Conservation (phyloP, 2,329 filamentous ascomycete species). For the Apiospora marii region DNA sequence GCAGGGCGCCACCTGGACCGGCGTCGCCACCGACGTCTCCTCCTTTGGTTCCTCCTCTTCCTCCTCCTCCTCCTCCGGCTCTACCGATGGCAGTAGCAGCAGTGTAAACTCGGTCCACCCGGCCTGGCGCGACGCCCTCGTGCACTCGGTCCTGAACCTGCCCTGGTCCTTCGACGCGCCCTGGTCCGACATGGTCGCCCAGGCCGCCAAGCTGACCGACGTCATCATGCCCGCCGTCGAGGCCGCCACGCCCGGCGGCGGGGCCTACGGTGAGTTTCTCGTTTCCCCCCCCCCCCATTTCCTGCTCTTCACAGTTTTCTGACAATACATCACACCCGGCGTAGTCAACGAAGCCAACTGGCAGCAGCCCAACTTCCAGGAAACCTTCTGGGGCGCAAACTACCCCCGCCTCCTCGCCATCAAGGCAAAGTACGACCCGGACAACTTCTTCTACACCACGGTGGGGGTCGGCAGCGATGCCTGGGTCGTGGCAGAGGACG, state of each 20-base stretch:
- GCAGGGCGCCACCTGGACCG: constrained; percentile 41
- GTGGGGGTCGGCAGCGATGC: not conserved
- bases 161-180: constrained; percentile 33
- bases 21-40: constrained; percentile 41
- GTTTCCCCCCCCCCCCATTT: too few relatives aligned
- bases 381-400: constrained; percentile 35
- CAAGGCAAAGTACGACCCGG: constrained; percentile 17
- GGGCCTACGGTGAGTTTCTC: constrained; percentile 36
- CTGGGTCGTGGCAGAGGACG: too few relatives aligned
- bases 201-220: constrained; percentile 41
- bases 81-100: not conserved
- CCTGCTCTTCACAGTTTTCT: too few relatives aligned
- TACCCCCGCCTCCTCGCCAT: constrained; percentile 8
- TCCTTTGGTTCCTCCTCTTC: constrained; percentile 26
- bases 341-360: too few relatives aligned
- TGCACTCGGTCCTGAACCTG: constrained; percentile 31
- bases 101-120: constrained; percentile 44
- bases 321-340: too few relatives aligned
- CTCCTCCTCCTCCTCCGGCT: too few relatives aligned
- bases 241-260: constrained; percentile 35
- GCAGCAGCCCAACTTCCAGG: constrained; percentile 41
- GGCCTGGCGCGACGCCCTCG: constrained; percentile 43
- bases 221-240: constrained; percentile 39
- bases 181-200: constrained; percentile 35
- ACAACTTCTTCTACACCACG: constrained; percentile 10